These are phyloP conservation scores for Chaetomium globosum DNA, from an alignment of 2,329 filamentous ascomycete species.

Conservation along the genomic window DNA sequence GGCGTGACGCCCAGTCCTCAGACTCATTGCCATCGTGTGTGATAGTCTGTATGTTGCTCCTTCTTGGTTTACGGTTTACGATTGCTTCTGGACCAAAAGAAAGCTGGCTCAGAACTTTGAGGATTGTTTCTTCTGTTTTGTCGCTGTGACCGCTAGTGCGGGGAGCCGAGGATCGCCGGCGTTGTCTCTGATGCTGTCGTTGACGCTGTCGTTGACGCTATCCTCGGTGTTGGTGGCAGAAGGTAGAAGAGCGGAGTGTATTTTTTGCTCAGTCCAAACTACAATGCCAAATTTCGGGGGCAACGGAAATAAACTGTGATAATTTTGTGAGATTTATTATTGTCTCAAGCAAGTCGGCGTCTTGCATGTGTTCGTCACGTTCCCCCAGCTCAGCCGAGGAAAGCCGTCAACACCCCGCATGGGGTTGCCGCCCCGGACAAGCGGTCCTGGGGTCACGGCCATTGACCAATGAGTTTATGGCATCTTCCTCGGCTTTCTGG, in stretches of 20 bases:
- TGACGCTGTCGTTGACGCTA: background rate
- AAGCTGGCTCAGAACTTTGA: background rate
- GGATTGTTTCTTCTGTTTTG: constrained; percentile 22
- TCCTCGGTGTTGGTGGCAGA: background rate
- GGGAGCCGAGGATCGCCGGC: constrained; percentile 25
- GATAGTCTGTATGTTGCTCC: background rate
- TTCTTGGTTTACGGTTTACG: constrained; percentile 8
- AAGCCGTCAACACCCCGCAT: constrained; percentile 35
- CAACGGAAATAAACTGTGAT: background rate
- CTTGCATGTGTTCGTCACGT: constrained; percentile 25
- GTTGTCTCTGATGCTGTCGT: background rate
- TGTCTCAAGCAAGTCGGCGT: background rate
- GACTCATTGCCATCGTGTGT: constrained; percentile 61
- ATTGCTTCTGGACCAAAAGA: constrained; percentile 3
- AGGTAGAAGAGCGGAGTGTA: background rate
- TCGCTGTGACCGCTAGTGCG: constrained; percentile 26
- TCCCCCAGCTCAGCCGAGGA: constrained; percentile 35
- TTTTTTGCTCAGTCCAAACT: background rate
- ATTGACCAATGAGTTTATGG: constrained; percentile 35
- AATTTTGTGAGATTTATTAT: constrained; percentile 8
- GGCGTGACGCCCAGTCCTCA: constrained; percentile 64
- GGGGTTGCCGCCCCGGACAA: constrained; percentile 32
- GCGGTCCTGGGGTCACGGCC: constrained; percentile 30
- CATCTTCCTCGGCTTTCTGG: constrained; percentile 25
- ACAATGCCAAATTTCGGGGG: background rate